Evolutionary conservation across 192 early-diverging fungal species (phyloP), one percentile per base, ranked within the genome.

Genomic region (Oehlia diaphana): DNA sequence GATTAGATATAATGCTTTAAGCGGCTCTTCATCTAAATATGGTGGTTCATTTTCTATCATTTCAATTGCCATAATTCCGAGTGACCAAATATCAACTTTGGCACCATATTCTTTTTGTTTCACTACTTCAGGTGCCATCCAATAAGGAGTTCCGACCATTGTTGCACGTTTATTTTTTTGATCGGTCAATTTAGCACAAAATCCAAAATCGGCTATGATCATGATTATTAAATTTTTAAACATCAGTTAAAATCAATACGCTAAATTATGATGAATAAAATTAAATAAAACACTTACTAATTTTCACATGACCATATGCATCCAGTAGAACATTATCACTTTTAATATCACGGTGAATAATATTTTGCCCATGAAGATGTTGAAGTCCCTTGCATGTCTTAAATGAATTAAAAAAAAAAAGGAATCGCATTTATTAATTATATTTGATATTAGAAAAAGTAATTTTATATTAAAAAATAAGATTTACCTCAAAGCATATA

Each of bases 101-200:
- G 95, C 84, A 13, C 92, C 94, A 84, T 98, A 98, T 74, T 96
- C 92, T 82, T 93, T 91, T 42, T 92, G 95, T 84, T 90, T 94
- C 31, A 98, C 94, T 5, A 98, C 97, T 83, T 98, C 97, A 42
- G 97, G 97, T 37, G 97, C 95, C 97, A 98, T 98, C 97, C 97
- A 97, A 88, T 96, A 98, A 23, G 97, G 95, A 42, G 96, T 97
- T 44, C 92, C 96, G 9, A 93, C 96, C 81, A 95, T 93, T 21
- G 94, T 96, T 42, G 91, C 92, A 53, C 96, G 90, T 80, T 94
- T 94, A 65, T 91, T 90, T 63, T 93, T 90, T 77, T 90, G 90
- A 76, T 91, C 93, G 2, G 94, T 92, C 39, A 98, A 86, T 83
- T 96, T 93, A 1, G 96, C 97, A 79, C 94, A 97, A 79, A 96